Evolutionary conservation across 805 yeast species (phyloP).

Genomic region (Pichia paraexigua): DNA sequence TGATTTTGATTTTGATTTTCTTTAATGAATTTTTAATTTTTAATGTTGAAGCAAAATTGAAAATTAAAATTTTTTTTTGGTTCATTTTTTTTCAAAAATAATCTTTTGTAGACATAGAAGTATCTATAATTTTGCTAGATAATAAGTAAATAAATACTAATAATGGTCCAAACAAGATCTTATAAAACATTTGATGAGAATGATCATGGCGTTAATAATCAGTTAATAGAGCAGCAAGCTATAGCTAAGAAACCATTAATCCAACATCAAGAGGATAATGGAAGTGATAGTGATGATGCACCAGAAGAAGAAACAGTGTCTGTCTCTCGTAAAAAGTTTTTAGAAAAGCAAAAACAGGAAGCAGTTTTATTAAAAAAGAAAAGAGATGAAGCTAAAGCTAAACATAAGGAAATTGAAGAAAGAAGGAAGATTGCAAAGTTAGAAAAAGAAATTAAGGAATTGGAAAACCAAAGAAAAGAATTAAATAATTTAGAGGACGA

Average conservation of each 20-base stretch:
- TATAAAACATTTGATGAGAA: slow-evolving; percentile 12
- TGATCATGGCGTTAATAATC: slow-evolving; percentile 7
- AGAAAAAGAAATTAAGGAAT: slow-evolving; percentile 17
- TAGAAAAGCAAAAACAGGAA: slow-evolving; percentile 19
- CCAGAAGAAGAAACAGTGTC: slow-evolving; percentile 39
- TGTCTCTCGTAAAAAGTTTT: slow-evolving; percentile 11
- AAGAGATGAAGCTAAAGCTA: slow-evolving; percentile 10
- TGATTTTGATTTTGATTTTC: background rate
- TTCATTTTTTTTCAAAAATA: background rate
- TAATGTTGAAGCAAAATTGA: background rate
- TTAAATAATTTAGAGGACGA: slow-evolving; percentile 8
- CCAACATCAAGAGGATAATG: background rate
- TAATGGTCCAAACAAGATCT: slow-evolving; percentile 8
- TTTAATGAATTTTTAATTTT: background rate
- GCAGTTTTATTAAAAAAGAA: slow-evolving; percentile 12
- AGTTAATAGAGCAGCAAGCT: background rate
- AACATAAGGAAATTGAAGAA: slow-evolving; percentile 26
- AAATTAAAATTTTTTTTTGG: background rate
- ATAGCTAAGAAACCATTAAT: background rate
- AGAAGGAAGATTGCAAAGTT: slow-evolving; percentile 29
- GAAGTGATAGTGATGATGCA: slow-evolving; percentile 36
- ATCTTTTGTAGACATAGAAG: background rate
- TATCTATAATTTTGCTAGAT: background rate
- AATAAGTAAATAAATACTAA: background rate
- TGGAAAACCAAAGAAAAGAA: slow-evolving; percentile 8